phyloP scores from a whole-genome alignment of 1,284 basidiomycete species.

The Crucibulum cyathiforme region DNA sequence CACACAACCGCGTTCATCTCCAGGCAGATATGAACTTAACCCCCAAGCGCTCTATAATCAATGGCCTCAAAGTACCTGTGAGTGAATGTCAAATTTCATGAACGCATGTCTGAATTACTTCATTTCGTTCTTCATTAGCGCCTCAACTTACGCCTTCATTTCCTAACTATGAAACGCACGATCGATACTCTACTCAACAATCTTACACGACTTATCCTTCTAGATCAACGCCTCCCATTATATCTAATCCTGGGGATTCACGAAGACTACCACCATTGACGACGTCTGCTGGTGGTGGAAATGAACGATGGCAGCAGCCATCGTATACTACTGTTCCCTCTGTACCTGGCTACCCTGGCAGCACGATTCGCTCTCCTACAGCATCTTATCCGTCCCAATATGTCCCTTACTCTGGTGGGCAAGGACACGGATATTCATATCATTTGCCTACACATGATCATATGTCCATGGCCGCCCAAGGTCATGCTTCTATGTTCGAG shows the following conservation, averaged over 20 bases:
- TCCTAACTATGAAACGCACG: slow-evolving; percentile 59
- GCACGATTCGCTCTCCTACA: slow-evolving; percentile 61
- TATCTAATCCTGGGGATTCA: slow-evolving; percentile 40
- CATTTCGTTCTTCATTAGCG: slow-evolving; percentile 42
- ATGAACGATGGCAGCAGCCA: slow-evolving; percentile 54
- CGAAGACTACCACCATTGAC: slow-evolving; percentile 47
- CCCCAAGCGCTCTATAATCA: slow-evolving; percentile 55
- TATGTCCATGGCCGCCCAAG: slow-evolving; percentile 35
- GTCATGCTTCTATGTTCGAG: slow-evolving; percentile 34
- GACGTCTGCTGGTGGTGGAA: slow-evolving; percentile 36
- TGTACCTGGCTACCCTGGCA: slow-evolving; percentile 21
- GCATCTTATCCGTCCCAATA: slow-evolving; percentile 58
- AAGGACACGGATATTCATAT: slow-evolving; percentile 45
- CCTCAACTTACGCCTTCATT: slow-evolving; percentile 51
- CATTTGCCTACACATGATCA: slow-evolving; percentile 40
- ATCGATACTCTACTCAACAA: slow-evolving; percentile 60
- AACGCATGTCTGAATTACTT: slow-evolving; percentile 18
- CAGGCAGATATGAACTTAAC: slow-evolving; percentile 61
- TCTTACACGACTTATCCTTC: slow-evolving; percentile 55
- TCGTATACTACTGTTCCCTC: slow-evolving; percentile 33
- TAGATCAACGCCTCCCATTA: slow-evolving; percentile 52
- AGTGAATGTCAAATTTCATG: slow-evolving; percentile 29
- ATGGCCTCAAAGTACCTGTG: slow-evolving; percentile 59
- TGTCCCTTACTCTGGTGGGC: slow-evolving; percentile 39
- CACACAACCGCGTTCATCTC: slow-evolving; percentile 67